Percentiles rank a stretch among this genome's conserved stretches.
phyloP scores from a whole-genome alignment of 129 eudicot genomes.

The Gnaphalium uliginosum region DNA sequence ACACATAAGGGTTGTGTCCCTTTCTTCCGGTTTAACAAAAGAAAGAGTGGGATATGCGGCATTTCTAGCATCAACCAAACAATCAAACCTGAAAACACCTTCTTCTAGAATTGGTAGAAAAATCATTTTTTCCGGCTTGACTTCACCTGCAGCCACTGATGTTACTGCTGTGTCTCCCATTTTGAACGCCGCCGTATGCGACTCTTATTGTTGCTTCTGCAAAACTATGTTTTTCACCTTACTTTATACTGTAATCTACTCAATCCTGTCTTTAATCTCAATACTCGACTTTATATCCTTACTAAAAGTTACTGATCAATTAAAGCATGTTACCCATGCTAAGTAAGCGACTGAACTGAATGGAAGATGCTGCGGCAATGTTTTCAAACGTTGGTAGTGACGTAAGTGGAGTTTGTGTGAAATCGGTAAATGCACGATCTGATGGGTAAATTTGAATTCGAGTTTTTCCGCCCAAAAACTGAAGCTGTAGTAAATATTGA shows the following conservation, averaged over 20 bases:
- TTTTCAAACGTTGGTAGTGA: background rate
- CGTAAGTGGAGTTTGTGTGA: background rate
- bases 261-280: background rate
- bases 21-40: conserved; percentile 54
- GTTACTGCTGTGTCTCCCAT: conserved; percentile 52
- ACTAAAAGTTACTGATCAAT: background rate
- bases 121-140: conserved; percentile 47
- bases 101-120: conserved; percentile 79
- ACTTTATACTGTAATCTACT: background rate
- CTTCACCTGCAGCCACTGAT: conserved; percentile 36
- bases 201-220: conserved; percentile 27
- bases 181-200: conserved; percentile 28
- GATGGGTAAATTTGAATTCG: background rate
- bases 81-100: conserved; percentile 89
- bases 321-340: background rate
- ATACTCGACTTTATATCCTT: background rate
- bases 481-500: background rate
- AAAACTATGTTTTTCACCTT: conserved; percentile 2
- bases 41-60: conserved; percentile 81
- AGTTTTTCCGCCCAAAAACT: background rate
- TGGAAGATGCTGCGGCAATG: background rate
- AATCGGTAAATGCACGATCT: background rate
- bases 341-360: background rate
- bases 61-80: conserved; percentile 67
- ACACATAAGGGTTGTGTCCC: conserved; percentile 67